Conservation (phyloP, 208 protist species). For the Acanthamoeba royreba region DNA sequence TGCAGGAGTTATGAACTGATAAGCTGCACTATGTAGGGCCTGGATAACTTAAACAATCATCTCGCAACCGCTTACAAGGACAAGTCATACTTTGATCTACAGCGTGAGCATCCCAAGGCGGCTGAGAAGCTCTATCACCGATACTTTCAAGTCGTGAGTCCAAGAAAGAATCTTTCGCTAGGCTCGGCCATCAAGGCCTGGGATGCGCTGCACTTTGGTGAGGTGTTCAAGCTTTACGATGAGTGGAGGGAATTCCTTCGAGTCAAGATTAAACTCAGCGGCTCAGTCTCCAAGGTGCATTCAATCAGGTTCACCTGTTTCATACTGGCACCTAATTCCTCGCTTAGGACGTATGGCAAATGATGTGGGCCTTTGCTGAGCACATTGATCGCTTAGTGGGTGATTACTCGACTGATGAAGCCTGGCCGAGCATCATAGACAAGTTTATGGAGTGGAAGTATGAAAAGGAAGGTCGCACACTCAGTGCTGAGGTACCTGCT, state of each 20-base stretch:
- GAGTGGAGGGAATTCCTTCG: neutral
- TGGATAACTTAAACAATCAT: neutral
- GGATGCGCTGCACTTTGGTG: neutral
- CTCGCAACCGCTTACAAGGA: neutral
- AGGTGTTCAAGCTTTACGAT: neutral
- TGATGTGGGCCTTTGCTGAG: neutral
- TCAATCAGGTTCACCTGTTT: neutral
- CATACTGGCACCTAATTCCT: neutral
- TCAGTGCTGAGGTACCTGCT: neutral
- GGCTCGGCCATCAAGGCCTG: neutral
- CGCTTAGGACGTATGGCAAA: neutral
- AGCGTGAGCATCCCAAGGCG: neutral
- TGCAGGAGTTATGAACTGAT: neutral
- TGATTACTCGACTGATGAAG: neutral
- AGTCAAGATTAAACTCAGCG: neutral
- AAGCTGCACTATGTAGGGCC: neutral
- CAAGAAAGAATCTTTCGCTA: neutral
- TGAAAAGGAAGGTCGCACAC: neutral
- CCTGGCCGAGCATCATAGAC: constrained; percentile 6
- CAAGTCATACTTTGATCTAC: neutral
- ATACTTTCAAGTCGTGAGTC: neutral
- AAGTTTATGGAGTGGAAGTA: neutral
- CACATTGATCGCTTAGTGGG: neutral
- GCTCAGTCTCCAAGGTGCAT: neutral
- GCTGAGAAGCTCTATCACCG: neutral